These are phyloP conservation scores for Beauveria pseudobassiana DNA, from an alignment of 2,329 filamentous ascomycete species.

Conservation along the genomic window DNA sequence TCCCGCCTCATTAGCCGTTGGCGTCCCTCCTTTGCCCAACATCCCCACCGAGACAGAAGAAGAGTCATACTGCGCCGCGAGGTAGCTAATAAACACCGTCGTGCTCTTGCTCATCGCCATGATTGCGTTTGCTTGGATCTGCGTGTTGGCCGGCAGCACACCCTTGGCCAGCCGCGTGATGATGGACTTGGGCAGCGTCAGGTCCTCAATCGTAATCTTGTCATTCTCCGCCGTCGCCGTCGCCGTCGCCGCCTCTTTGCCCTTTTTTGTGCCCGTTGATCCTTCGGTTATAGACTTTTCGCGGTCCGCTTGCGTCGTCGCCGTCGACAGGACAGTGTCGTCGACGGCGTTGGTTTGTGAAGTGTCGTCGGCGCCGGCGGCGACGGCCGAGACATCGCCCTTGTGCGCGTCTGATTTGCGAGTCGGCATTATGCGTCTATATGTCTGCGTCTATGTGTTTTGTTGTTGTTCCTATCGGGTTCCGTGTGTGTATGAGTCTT, in stretches of 20 bases:
- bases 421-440: neutral
- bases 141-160: constrained; percentile 70
- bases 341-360: neutral
- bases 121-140: constrained; percentile 76
- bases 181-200: constrained; percentile 72
- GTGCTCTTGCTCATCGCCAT: constrained; percentile 74
- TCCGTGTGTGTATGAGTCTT: too few relatives aligned
- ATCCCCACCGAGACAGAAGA: neutral
- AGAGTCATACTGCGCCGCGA: constrained; percentile 60
- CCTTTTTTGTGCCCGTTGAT: constrained; percentile 21
- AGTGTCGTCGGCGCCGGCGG: constrained; percentile 25
- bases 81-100: constrained; percentile 76
- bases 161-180: constrained; percentile 74
- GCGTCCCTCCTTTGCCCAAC: too few relatives aligned
- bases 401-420: constrained; percentile 47
- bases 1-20: neutral
- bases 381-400: constrained; percentile 37
- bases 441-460: neutral
- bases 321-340: neutral
- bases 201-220: constrained; percentile 43
- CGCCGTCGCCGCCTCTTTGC: constrained; percentile 22
- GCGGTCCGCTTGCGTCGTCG: constrained; percentile 31
- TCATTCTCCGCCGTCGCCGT: neutral
- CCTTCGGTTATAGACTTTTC: constrained; percentile 27
- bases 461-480: too few relatives aligned